Evolutionary conservation across 345 rosid genomes (phyloP), one percentile per base, ranked within the genome.

Genomic region (Acer saccharum): DNA sequence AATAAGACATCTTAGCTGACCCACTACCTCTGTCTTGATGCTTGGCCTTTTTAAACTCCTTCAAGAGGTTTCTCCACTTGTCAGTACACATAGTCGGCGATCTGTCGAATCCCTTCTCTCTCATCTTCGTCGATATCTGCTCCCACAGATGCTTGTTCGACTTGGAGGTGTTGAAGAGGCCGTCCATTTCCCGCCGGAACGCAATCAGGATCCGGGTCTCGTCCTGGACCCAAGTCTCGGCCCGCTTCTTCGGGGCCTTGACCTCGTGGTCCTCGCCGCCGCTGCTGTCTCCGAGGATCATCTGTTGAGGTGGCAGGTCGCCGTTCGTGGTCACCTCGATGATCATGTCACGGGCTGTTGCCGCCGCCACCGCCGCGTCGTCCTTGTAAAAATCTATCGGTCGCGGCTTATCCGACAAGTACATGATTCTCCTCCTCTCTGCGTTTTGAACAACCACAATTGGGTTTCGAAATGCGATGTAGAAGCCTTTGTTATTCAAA

Each of bases 81-180:
- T 97, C 99, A 0, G 99, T 97, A 63, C 99, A 97, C 99, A 97
- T 97, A 5, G 94, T 94, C 4, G 99, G 99, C 2, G 98, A 94
- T 63, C 99, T 87, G 84, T 97, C 99, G 77, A 93, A 97, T 3
- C 99, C 98, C 78, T 93, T 97, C 39, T 91, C 98, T 63, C 92
- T 91, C 98, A 97, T 97, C 85, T 93, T 97, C 0, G 84, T 75
- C 1, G 98, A 94, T 48, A 97, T 97, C 84, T 93, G 88, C 64
- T 97, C 98, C 99, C 99, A 97, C 35, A 97, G 84, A 84, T 97
- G 99, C 71, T 94, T 97, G 79, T 97, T 97, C 1, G 99, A 97
- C 87, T 97, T 97, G 27, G 99, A 91, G 27, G 98, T 97, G 44
- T 97, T 97, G 83, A 97, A 97, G 10, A 94, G 87, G 3, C 91